These are phyloP conservation scores for Nannochloropsis oceanica DNA, from an alignment of 108 stramenopile species.

Conservation along the genomic window DNA sequence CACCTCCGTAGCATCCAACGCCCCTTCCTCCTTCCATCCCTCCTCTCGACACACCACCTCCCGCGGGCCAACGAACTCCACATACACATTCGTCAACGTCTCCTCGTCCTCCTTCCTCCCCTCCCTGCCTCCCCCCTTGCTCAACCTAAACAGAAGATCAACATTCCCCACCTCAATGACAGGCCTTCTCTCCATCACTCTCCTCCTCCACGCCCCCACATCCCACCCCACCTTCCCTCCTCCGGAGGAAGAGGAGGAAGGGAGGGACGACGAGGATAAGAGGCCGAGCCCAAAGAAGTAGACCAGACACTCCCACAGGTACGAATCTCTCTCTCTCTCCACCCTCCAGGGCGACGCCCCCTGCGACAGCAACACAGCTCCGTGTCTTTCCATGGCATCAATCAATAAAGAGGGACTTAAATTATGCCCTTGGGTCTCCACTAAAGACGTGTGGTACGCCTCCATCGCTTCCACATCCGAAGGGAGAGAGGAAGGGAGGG, in stretches of 20 bases:
- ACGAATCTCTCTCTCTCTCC: slow-evolving; percentile 37
- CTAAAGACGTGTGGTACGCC: slow-evolving; percentile 54
- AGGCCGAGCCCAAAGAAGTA: slow-evolving; percentile 64
- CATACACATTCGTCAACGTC: background rate
- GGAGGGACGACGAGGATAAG: background rate
- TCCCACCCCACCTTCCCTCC: slow-evolving; percentile 38
- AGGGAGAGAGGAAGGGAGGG: slow-evolving; percentile 31
- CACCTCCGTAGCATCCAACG: slow-evolving; percentile 3
- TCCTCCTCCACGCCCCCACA: slow-evolving; percentile 55
- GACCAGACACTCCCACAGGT: slow-evolving; percentile 63
- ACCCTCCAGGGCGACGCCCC: slow-evolving; percentile 63
- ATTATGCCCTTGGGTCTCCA: slow-evolving; percentile 53
- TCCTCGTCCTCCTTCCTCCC: background rate
- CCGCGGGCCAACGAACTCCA: slow-evolving; percentile 14
- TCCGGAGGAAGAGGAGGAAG: background rate
- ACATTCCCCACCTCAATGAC: slow-evolving; percentile 52
- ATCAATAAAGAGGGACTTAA: slow-evolving; percentile 47
- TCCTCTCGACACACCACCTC: slow-evolving; percentile 1
- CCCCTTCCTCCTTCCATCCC: background rate
- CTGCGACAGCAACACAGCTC: slow-evolving; percentile 42
- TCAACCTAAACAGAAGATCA: slow-evolving; percentile 51
- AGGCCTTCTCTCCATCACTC: slow-evolving; percentile 39
- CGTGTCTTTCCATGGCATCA: slow-evolving; percentile 45
- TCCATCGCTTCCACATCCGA: slow-evolving; percentile 58
- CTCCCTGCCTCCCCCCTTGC: background rate